Base-by-base conservation (phyloP, 352 stramenopile species). In the Elongisporangium undulatum region DNA sequence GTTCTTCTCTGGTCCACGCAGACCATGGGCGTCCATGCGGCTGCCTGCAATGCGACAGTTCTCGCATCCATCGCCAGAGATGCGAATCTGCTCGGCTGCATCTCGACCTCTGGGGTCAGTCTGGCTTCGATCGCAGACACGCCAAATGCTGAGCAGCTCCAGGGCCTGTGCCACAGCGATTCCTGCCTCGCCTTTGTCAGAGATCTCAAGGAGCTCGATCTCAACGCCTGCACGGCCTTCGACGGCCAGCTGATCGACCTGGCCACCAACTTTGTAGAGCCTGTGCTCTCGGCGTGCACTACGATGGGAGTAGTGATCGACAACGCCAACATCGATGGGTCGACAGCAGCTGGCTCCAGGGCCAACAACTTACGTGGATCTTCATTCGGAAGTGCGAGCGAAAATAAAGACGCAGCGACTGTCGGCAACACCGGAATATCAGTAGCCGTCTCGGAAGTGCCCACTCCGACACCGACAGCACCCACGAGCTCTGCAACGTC, bases 111-210 rank as follows among this genome's bases (percentile, higher is more conserved):
- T 17, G 68, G 68, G 51, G 59, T 73, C 16, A 50, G 66, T 8
- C 61, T 73, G 34, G 22, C 51, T 13, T 48, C 62, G 23, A 41
- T 76, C 16, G 21, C 58, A 39, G 68, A 59, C 5, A 52, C 57
- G 49, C 68, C 62, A 10, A 64, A 59, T 16, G 68, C 70, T 56
- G 56, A 59, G 12, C 65, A 76, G 51, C 53, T 76, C 15, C 63
- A 59, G 22, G 19, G 39, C 16, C 68, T 81, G 34, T 81, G 72
- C 49, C 50, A 63, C 20, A 66, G 56, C 0, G 58, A 74, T 38
- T 41, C 65, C 10, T 81, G 72, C 20, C 24, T 68, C 21, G 61
- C 58, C n/a, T 55, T 81, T 51, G 66, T 81, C 51, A 41, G 21
- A 5, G 29, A 41, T 15, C 29, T 41, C 29, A 41, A 41, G 29